These are phyloP conservation scores for Pseudozyma thailandica DNA, from an alignment of 1,284 basidiomycete genomes.

Conservation along the genomic window DNA sequence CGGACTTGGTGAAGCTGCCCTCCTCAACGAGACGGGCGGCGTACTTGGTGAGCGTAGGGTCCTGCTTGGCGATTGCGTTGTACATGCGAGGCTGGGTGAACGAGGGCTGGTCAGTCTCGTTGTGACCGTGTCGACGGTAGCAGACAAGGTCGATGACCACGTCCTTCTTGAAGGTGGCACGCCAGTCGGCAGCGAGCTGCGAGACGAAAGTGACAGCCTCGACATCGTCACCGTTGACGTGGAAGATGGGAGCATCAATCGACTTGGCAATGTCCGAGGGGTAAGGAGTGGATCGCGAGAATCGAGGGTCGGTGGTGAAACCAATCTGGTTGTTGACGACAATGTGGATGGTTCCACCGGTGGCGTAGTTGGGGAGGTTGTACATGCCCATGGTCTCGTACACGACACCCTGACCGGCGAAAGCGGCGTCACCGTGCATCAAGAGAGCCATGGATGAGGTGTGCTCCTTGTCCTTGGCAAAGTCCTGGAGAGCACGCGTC, in stretches of 20 bases:
- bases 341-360: constrained; percentile 96
- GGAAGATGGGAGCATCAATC: constrained; percentile 98
- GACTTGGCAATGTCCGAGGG: constrained; percentile 99
- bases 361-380: constrained; percentile 92
- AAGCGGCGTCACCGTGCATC: constrained; percentile 97
- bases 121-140: constrained; percentile 98
- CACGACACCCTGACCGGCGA: constrained; percentile 97
- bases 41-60: constrained; percentile 90
- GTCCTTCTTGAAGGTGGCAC: constrained; percentile 98
- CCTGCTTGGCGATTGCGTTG: constrained; percentile 93
- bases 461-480: constrained; percentile 81
- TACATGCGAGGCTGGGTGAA: constrained; percentile 99
- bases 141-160: constrained; percentile 99
- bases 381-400: constrained; percentile 99
- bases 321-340: constrained; percentile 99
- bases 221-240: constrained; percentile 98
- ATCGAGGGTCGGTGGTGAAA: constrained; percentile 98
- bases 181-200: constrained; percentile 96
- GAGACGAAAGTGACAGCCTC: constrained; percentile 96
- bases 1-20: constrained; percentile 91
- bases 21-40: constrained; percentile 89
- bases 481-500: constrained; percentile 94
- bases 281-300: constrained; percentile 96
- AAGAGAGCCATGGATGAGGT: constrained; percentile 81
- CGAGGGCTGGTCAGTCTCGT: constrained; percentile 98